Percentiles rank a stretch among this genome's conserved stretches.
These are phyloP conservation scores for Theileria parva DNA, from an alignment of 169 alveolate species.

Conservation along the genomic window DNA sequence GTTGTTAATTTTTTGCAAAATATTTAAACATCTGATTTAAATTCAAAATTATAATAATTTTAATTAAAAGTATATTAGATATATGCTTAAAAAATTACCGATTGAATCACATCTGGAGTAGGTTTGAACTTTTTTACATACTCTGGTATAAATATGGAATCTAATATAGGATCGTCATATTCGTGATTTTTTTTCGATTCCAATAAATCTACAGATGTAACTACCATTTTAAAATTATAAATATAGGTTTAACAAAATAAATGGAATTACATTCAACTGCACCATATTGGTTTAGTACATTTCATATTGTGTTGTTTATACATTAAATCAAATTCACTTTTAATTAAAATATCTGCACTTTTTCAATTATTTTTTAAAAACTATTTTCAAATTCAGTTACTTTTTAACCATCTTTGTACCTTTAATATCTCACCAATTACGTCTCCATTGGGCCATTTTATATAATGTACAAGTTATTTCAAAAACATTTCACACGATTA, in stretches of 20 bases:
- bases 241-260: neutral
- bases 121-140: conserved; percentile 50
- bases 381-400: neutral
- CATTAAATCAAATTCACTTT: neutral
- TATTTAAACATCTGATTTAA: neutral
- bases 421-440: neutral
- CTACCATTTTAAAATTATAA: conserved; percentile 13
- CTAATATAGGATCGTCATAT: conserved; percentile 61
- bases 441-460: neutral
- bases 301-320: neutral
- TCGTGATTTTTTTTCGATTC: conserved; percentile 28
- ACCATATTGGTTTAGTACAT: conserved; percentile 4
- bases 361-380: no score
- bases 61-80: neutral
- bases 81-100: conserved; percentile 25
- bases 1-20: neutral
- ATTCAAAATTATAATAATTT: neutral
- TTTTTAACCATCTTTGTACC: neutral
- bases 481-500: neutral
- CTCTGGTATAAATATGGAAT: conserved; percentile 57
- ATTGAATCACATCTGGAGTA: conserved; percentile 18
- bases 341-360: neutral
- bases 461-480: no score
- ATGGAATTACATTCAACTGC: neutral
- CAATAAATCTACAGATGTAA: conserved; percentile 3